Percentiles rank a stretch among this genome's conserved stretches.
phyloP scores from a whole-genome alignment of 2,329 filamentous ascomycete species.

The Seiridium unicorne region DNA sequence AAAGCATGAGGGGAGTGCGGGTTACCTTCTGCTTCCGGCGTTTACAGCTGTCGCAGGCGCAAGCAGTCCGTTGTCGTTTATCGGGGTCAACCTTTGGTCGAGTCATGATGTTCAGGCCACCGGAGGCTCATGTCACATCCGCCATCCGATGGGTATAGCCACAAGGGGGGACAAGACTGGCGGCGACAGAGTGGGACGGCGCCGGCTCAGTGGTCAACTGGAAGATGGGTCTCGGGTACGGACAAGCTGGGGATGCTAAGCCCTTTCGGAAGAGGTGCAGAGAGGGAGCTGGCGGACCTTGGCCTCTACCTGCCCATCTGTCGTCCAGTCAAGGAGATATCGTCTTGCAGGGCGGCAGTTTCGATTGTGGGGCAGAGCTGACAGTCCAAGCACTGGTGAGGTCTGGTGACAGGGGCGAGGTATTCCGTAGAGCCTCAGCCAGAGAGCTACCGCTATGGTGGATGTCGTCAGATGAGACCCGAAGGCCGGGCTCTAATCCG shows the following conservation, averaged over 20 bases:
- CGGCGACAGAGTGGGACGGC: conserved; percentile 23
- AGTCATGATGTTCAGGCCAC: conserved; percentile 37
- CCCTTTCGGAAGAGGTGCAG: conserved; percentile 25
- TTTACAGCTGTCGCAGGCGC: conserved; percentile 65
- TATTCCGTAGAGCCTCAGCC: not conserved
- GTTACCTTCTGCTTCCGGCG: conserved; percentile 66
- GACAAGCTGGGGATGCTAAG: conserved; percentile 23
- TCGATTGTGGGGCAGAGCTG: conserved; percentile 11
- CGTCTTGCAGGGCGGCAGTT: conserved; percentile 16
- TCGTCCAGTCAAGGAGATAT: not conserved
- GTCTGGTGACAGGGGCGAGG: not conserved
- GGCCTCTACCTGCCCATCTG: not conserved
- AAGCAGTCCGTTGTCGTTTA: conserved; percentile 60
- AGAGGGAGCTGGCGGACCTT: not conserved
- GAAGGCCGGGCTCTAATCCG: not conserved
- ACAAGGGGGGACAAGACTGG: conserved; percentile 21
- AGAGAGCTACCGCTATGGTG: not conserved
- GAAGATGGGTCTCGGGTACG: conserved; percentile 29
- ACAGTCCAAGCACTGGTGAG: not conserved
- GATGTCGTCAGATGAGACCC: not conserved
- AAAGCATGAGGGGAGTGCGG: not conserved
- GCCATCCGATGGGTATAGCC: conserved; percentile 26
- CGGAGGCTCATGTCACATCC: conserved; percentile 28
- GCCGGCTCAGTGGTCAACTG: conserved; percentile 24
- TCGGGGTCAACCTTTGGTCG: conserved; percentile 55